These are phyloP conservation scores for Diaporthe vexans DNA, from an alignment of 2,329 filamentous ascomycete species.

Conservation along the genomic window DNA sequence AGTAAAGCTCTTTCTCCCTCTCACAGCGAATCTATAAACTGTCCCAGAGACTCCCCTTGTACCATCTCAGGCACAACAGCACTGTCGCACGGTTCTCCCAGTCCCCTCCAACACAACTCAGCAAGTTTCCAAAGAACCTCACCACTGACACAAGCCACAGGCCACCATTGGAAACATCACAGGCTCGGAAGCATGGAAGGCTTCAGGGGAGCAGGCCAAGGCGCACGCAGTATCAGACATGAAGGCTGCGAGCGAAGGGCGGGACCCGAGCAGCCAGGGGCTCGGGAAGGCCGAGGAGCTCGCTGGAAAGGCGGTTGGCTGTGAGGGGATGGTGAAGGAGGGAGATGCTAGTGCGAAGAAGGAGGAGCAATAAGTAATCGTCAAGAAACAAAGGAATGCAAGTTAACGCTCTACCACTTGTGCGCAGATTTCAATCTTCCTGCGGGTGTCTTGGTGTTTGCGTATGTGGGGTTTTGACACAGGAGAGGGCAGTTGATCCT, in stretches of 20 bases:
- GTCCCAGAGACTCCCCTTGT: too few relatives aligned
- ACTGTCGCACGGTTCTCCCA: too few relatives aligned
- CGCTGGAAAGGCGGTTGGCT: conserved; percentile 74
- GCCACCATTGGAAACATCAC: conserved; percentile 72
- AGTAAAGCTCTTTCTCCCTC: conserved; percentile 38
- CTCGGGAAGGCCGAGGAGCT: conserved; percentile 76
- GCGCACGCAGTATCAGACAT: conserved; percentile 72
- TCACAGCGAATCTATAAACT: too few relatives aligned
- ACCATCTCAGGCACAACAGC: too few relatives aligned
- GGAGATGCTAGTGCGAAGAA: conserved; percentile 65
- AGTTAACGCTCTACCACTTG: neutral
- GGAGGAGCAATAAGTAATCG: conserved; percentile 40
- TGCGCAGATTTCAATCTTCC: neutral
- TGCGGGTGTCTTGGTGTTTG: neutral
- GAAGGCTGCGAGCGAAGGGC: conserved; percentile 70
- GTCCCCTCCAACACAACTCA: too few relatives aligned
- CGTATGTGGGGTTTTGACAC: too few relatives aligned
- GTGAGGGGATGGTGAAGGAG: conserved; percentile 78
- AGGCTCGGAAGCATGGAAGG: conserved; percentile 73
- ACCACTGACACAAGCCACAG: conserved; percentile 52
- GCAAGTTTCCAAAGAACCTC: neutral
- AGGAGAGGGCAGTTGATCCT: too few relatives aligned
- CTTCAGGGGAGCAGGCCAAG: conserved; percentile 75
- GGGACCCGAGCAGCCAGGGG: conserved; percentile 67
- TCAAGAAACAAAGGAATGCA: neutral